These are phyloP conservation scores for Musa schizocarpa DNA, from an alignment of 176 grass and related monocot genomes.

Conservation along the genomic window DNA sequence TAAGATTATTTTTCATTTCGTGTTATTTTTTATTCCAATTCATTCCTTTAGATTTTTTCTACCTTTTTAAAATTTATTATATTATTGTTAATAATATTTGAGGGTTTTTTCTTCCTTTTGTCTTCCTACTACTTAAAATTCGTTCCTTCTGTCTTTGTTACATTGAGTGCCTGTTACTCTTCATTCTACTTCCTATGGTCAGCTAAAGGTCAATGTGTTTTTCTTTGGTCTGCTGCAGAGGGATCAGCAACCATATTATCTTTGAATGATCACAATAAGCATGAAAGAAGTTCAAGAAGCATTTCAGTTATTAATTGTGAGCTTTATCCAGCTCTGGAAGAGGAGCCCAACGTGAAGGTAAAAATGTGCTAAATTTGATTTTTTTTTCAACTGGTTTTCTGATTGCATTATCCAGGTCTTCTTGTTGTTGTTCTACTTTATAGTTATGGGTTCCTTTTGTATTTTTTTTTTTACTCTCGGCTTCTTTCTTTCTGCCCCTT, in stretches of 20 bases:
- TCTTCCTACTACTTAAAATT: too few species aligned
- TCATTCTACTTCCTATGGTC: not conserved
- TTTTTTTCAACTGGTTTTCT: not conserved
- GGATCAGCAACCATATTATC: not conserved
- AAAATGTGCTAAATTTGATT: not conserved
- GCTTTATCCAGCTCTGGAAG: constrained; percentile 2
- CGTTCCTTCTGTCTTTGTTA: too few species aligned
- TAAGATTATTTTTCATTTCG: too few species aligned
- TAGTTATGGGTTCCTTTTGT: too few species aligned
- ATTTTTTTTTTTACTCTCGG: too few species aligned
- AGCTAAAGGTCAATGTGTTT: not conserved
- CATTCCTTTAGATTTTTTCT: too few species aligned
- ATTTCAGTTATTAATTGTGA: constrained; percentile 7
- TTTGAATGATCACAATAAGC: not conserved
- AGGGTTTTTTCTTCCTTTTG: too few species aligned
- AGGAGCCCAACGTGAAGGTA: constrained; percentile 6
- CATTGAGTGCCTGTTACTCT: not conserved
- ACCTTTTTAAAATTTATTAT: too few species aligned
- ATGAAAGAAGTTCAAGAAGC: not conserved
- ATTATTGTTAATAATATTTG: too few species aligned
- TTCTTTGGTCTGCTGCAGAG: not conserved
- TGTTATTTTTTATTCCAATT: too few species aligned
- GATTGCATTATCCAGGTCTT: not conserved
- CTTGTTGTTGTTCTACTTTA: too few species aligned
- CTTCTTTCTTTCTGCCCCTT: too few species aligned